Percentiles rank a stretch among this genome's conserved stretches.
Conservation (phyloP, 208 protist species). For the Leishmania guyanensis region DNA sequence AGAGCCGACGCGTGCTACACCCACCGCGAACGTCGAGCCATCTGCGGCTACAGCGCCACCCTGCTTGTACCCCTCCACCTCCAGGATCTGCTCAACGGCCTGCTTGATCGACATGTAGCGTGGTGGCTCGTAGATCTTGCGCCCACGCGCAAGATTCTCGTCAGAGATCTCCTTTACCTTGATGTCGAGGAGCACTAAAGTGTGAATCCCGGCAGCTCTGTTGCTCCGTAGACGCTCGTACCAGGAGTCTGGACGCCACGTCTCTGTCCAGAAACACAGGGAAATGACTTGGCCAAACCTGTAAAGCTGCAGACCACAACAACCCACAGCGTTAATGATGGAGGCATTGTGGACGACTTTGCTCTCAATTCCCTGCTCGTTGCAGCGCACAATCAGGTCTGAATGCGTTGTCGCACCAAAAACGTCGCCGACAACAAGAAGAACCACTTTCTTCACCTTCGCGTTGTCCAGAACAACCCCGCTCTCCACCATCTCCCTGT, state of each 20-base stretch:
- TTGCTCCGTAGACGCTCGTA: constrained; percentile 97
- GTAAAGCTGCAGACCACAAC: constrained; percentile 99
- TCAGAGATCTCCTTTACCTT: constrained; percentile 98
- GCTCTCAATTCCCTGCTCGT: constrained; percentile 79
- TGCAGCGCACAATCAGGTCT: constrained; percentile 97
- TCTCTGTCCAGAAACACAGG: constrained; percentile 98
- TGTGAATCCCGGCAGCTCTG: constrained; percentile 94
- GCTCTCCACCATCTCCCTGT: constrained; percentile 96
- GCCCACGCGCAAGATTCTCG: constrained; percentile 95
- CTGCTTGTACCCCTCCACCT: constrained; percentile 88
- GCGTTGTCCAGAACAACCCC: constrained; percentile 92
- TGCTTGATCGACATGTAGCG: constrained; percentile 99
- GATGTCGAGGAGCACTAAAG: constrained; percentile 99
- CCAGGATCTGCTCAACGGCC: constrained; percentile 95
- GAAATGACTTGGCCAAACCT: constrained; percentile 98
- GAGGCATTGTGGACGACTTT: constrained; percentile 99
- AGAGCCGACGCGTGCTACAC: constrained; percentile 96
- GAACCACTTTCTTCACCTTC: constrained; percentile 88
- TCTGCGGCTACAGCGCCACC: constrained; percentile 77
- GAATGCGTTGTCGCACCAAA: constrained; percentile 99
- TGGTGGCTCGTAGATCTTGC: constrained; percentile 97
- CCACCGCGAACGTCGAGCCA: constrained; percentile 89
- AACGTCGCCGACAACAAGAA: constrained; percentile 99
- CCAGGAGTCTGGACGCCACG: constrained; percentile 97
- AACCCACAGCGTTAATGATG: constrained; percentile 99